Percentiles rank a stretch among this genome's conserved stretches.
Evolutionary conservation across 106 monocot genomes (phyloP).

Genomic region (Acorus gramineus): DNA sequence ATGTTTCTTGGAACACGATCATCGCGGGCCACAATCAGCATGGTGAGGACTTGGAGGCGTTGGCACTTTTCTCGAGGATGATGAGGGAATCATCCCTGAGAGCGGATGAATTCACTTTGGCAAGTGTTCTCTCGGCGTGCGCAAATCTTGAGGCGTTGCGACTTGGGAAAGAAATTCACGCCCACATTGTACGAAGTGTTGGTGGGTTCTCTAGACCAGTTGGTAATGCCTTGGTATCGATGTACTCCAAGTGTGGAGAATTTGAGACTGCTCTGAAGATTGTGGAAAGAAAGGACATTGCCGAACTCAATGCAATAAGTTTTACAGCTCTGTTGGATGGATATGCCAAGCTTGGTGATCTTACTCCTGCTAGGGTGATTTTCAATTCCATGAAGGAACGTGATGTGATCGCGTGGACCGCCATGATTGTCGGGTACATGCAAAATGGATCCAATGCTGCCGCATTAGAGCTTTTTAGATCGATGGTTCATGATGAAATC

Average conservation of each 20-base stretch:
- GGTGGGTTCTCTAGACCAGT: conserved; percentile 31
- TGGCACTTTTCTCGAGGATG: conserved; percentile 61
- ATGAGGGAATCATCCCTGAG: conserved; percentile 22
- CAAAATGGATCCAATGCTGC: conserved; percentile 60
- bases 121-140: conserved; percentile 70
- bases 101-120: conserved; percentile 60
- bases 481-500: conserved; percentile 51
- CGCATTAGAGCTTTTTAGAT: conserved; percentile 51
- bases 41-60: conserved; percentile 41
- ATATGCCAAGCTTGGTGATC: conserved; percentile 64
- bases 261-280: conserved; percentile 46
- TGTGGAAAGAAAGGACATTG: conserved; percentile 9
- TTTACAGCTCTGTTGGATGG: conserved; percentile 88
- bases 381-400: conserved; percentile 58
- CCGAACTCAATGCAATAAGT: conserved; percentile 50
- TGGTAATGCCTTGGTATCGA: conserved; percentile 80
- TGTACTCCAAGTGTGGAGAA: conserved; percentile 76
- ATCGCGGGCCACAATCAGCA: conserved; percentile 89
- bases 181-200: conserved; percentile 41
- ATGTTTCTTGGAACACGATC: conserved; percentile 79
- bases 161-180: conserved; percentile 61
- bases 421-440: conserved; percentile 86
- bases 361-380: conserved; percentile 56
- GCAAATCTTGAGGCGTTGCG: conserved; percentile 48
- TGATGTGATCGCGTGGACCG: conserved; percentile 93